Evolutionary conservation across 2,329 filamentous ascomycete species (phyloP), one percentile per base, ranked within the genome.

Genomic region (Fusarium praegraminearum): DNA sequence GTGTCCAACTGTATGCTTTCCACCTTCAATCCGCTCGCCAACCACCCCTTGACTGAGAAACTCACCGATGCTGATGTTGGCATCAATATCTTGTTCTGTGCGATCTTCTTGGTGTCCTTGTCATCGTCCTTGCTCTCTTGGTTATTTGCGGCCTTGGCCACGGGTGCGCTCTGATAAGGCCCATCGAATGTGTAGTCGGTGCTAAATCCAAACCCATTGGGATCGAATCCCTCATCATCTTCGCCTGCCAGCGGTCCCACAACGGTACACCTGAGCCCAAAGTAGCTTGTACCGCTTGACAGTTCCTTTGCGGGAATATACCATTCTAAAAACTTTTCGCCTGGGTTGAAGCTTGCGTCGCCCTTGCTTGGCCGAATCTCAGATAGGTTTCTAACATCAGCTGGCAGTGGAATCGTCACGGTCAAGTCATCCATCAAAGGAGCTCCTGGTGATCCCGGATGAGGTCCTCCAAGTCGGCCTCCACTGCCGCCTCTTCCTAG

Each of bases 361-460:
- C 94, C 95, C 69, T 89, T 90, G 71, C 89, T 92, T 3, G 94
- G 88, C 58, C 93, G 88, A 57, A 98, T 86, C 75, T 98, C 94
- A 7, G 89, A 90, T 18, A 98, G 83, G 76, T 94, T 97, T 61
- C 93, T 89, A 52, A 98, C 93, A 28, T 89, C 87, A 6, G 87
- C 81, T 5, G 95, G 93, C 13, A 98, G 85, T 2, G 94, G 94
- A 11, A 98, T 87, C 3, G 89, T 90, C 28, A 98, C 89, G 4
- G 87, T 84, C 32, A 98, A 82, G 61, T 96, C 92, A 73, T 97
- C 93, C 26, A 98, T 80, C 11, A 84, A 77, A 1, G 90, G 90
- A 7, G 86, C 82, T 9, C 84, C 84, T 10, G 88, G 85, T 5
- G 83, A 88, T 15, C 89, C 88, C 5, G 81, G 77, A 73, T 85